Conservation (phyloP, 2,329 filamentous ascomycete species). For the Pyricularia grisea region DNA sequence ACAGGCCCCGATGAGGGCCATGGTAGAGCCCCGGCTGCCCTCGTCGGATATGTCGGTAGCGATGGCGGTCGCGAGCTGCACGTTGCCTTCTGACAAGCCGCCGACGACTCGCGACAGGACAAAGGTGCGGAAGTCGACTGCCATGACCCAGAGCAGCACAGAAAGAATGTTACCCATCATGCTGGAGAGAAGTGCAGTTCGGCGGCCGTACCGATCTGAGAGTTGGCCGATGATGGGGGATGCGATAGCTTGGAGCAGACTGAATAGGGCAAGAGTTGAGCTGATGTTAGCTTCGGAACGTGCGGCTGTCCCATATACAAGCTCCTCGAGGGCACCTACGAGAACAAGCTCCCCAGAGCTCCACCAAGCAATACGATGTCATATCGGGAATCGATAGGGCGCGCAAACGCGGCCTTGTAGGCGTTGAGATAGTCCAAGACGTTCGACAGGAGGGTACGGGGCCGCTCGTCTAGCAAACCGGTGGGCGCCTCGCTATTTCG, state of each 20-base stretch:
- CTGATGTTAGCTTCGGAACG: not conserved
- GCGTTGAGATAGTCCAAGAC: conserved; percentile 78
- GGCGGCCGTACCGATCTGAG: conserved; percentile 80
- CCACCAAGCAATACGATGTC: conserved; percentile 94
- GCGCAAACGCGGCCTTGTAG: conserved; percentile 89
- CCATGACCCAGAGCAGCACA: conserved; percentile 88
- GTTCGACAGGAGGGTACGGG: conserved; percentile 62
- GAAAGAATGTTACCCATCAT: conserved; percentile 92
- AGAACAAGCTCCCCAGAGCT: conserved; percentile 86
- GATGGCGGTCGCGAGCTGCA: conserved; percentile 92
- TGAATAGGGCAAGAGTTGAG: conserved; percentile 20
- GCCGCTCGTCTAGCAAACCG: conserved; percentile 25
- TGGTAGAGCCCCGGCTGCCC: conserved; percentile 73
- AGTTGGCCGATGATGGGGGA: conserved; percentile 84
- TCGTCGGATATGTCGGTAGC: conserved; percentile 93
- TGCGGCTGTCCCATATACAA: not conserved
- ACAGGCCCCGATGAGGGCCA: conserved; percentile 93
- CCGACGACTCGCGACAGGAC: conserved; percentile 87
- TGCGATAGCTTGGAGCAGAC: conserved; percentile 81
- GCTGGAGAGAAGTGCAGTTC: conserved; percentile 77
- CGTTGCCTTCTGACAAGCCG: conserved; percentile 90
- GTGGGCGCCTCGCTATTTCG: conserved; percentile 64
- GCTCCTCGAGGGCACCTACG: conserved; percentile 27
- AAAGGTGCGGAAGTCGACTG: conserved; percentile 92
- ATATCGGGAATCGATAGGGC: conserved; percentile 90